Base-by-base conservation (phyloP, 164 flowering plant genomes). In the Echeveria elegans region DNA sequence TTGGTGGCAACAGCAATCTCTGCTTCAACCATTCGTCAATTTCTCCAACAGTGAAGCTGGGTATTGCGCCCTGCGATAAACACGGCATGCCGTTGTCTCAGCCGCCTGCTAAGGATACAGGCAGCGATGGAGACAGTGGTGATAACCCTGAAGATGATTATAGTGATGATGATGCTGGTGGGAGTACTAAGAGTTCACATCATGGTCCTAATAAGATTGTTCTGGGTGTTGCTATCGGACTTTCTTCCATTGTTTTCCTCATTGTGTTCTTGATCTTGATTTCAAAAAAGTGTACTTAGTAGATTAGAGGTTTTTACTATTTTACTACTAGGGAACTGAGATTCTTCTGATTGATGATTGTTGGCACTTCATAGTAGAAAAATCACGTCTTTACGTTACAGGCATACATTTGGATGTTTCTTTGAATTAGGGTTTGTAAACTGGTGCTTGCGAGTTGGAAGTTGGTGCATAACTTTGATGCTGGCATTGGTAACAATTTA, bases 211-310 rank as follows among this genome's bases (percentile, higher is more conserved):
- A 72, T 72, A 90, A 88, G 86, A 74, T 89, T 66, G 96, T 94
- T 72, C 91, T 94, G 79, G 98, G 92, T 21, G 84, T 89, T 52
- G 95, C 96, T 32, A 89, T 94, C 85, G 97, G 78, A 66, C 83
- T 94, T 64, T 83, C 97, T 7, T 84, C 93, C 5, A 80, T 94
- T 26, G 84, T 89, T 6, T 94, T 94, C 73, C 77, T 94, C 15
- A 89, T 94, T 70, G 77, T 90, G 53, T 90, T 94, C 85, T 67
- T 89, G 37, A 72, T 94, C 63, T 80, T 83, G 56, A 76, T 88
- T 62, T 84, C 91, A 2, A 94, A 79, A 72, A 82, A 95, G 69
- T 94, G 97, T 77, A 70, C 76, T 63, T 87, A 79, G 80, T 43
- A 63, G 45, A 21, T 16, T 16, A 34, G 10, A 32, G 5, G 7